Evolutionary conservation across 805 yeast species (phyloP), one percentile per base, ranked within the genome.

Genomic region (Hanseniaspora osmophila): DNA sequence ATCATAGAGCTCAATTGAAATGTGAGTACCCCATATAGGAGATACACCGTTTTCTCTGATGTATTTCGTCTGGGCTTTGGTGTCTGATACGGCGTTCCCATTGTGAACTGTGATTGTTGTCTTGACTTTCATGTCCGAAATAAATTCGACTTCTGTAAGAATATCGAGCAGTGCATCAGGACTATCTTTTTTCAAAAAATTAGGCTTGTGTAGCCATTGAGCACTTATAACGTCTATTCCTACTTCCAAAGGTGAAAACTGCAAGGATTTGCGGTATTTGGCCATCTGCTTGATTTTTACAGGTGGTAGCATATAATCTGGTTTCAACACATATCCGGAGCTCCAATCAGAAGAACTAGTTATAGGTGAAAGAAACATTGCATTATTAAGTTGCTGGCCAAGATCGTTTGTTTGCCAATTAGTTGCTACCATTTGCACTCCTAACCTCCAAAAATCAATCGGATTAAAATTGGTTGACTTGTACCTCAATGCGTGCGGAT

Each of bases 341-440:
- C 52, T 54, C 44, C 55, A 52, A 15, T 54, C 44, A 10, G 55
- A 52, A 39, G 55, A 52, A 17, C 40, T 22, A 6, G 33, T 12
- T 12, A 70, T 66, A 0, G 75, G 73, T 13, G 71, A 61, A 43
- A 75, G 75, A 60, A 90, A 86, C 73, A 87, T 65, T 3, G 95
- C 84, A 50, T 83, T 83, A 59, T 87, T 88, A 10, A 92, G 55
- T 57, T 87, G 95, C 57, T 88, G 90, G 0, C 96, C 96, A 15
- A 77, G 48, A 57, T 92, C 98, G 58, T 76, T 80, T 0, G 92
- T 80, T 61, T 90, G 98, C 96, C 96, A 90, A 58, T 90, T 92
- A 0, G 95, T 80, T 0, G 98, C 97, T 4, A 84, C 97, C 86
- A 92, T 76, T 57, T 92, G 98, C 10, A 74, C 80, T 0, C 99